Base-by-base conservation (phyloP, 2,329 filamentous ascomycete genomes). In the Claviceps pazoutovae region DNA sequence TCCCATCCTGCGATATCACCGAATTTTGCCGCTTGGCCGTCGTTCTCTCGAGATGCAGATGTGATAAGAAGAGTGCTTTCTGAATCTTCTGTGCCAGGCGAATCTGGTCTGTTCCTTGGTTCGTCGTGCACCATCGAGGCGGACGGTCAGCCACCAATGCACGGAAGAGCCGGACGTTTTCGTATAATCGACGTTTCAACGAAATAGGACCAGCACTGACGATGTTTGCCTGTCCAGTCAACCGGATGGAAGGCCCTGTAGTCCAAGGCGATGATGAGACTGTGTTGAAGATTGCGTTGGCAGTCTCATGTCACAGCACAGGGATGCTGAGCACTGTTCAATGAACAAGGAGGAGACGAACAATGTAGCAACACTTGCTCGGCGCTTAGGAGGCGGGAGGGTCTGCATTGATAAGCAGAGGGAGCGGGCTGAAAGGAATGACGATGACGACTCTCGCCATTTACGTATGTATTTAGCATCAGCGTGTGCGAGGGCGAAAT, bases 1-100 rank as follows among this genome's bases (percentile, higher is more conserved):
- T 68, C 67, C 76, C 77, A 82, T 54, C 56, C 53, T 44, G 50
- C 52, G 30, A 54, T 60, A 30, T 54, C 57, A 14, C 52, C 56
- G 39, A 56, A 53, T 38, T 55, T 51, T 23, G 48, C 53, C 11
- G 50, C 49, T 51, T n/a, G 34, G 17, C 23, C 41, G 11, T 14
- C 42, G 23, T 26, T 14, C 3, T 21, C 50, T 23, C 21, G 42
- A 5, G 26, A 41, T n/a, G 17, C 23, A 19, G 48, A 41, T 9
- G 26, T 48, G 17, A 57, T 37, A 13, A 56, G 51, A 43, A 39
- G 50, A 21, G 53, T 54, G 9, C 49, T 43, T 23, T 55, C 56
- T 1, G 45, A 30, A 7, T 21, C 21, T 11, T 51, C 47, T 8
- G 34, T 13, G 14, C 4, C 36, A 23, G 6, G 14, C 21, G 42